A percentile compares a stretch with the other conserved stretches of the same genome.
phyloP scores from a whole-genome alignment of 1,284 basidiomycete species.

The Sanghuangporus baumii region DNA sequence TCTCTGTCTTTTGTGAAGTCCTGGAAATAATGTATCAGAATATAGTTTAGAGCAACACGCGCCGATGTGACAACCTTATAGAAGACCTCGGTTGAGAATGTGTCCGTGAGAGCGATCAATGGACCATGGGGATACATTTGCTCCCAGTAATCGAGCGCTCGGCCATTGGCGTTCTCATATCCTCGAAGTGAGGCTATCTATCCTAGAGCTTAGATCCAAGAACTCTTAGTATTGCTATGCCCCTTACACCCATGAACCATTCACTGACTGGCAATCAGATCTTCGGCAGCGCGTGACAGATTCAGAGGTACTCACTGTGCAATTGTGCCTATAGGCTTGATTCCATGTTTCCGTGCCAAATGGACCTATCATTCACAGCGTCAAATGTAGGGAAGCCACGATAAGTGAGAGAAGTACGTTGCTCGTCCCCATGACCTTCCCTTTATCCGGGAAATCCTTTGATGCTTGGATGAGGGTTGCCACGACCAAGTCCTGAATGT shows the following conservation, averaged over 20 bases:
- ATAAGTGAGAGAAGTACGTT: slow-evolving; percentile 51
- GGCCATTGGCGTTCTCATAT: slow-evolving; percentile 70
- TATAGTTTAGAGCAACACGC: not conserved
- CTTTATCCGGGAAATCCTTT: slow-evolving; percentile 44
- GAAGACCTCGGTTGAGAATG: slow-evolving; percentile 83
- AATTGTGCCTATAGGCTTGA: slow-evolving; percentile 78
- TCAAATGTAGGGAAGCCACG: not conserved
- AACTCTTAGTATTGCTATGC: not conserved
- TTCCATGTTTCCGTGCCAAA: slow-evolving; percentile 69
- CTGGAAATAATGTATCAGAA: slow-evolving; percentile 26
- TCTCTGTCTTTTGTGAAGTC: slow-evolving; percentile 59
- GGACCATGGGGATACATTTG: slow-evolving; percentile 55
- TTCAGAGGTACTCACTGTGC: slow-evolving; percentile 63
- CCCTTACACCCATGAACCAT: slow-evolving; percentile 88
- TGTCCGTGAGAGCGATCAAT: slow-evolving; percentile 84
- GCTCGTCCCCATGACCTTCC: slow-evolving; percentile 78
- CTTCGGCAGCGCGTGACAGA: not conserved
- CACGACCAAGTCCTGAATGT: slow-evolving; percentile 78
- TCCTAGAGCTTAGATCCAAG: not conserved
- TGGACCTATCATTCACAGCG: slow-evolving; percentile 49
- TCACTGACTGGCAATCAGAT: slow-evolving; percentile 45
- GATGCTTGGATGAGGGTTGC: slow-evolving; percentile 62
- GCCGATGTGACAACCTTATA: slow-evolving; percentile 49
- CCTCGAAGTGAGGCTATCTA: slow-evolving; percentile 78
- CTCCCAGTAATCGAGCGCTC: slow-evolving; percentile 83